Evolutionary conservation across 140 eudicot species (phyloP), one percentile per base, ranked within the genome.

Genomic region (Oenanthe javanica): DNA sequence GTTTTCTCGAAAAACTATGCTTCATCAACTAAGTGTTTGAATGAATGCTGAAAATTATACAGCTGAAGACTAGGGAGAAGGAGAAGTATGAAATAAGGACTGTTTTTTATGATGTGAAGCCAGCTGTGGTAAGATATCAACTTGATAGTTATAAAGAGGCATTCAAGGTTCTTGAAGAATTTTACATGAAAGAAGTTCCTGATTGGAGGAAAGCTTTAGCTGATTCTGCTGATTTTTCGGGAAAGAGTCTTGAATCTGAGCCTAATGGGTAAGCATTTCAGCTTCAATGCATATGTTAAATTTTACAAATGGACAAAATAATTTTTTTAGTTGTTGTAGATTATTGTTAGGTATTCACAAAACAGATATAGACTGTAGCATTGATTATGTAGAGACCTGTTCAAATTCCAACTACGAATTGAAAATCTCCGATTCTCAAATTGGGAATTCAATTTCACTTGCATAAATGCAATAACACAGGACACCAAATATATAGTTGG

Each of bases 1-100:
- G 12, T 77, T 15, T 77, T 77, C 50, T 77, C 80, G 5, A 2
- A 77, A 36, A 54, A 51, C 71, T 77, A 54, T 77, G 80, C 80
- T 52, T 52, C 19, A 6, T 77, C 80, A 19, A 18, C 70, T 13
- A 47, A 45, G 80, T 77, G 70, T 31, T 51, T 77, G 23, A 52
- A 27, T 31, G 80, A 77, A 54, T 77, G 2, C 10, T 52, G 27
- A 77, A 36, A 52, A 77, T 77, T 14, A 9, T 54, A 1, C 12
- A 77, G 9, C 19, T 61, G 69, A 77, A 27, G 69, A 38, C 57
- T 47, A 72, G 16, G 36, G 52, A 43, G 14, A 16, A 71, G 31
- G 51, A 42, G 14, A 13, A 43, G 25, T 72, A 43, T 43, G 77
- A 72, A 8, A 72, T 72, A 13, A 18, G 77, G 52, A 42, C 77